phyloP scores from a whole-genome alignment of 177 flowering plant species.

The Vitis hybrid region DNA sequence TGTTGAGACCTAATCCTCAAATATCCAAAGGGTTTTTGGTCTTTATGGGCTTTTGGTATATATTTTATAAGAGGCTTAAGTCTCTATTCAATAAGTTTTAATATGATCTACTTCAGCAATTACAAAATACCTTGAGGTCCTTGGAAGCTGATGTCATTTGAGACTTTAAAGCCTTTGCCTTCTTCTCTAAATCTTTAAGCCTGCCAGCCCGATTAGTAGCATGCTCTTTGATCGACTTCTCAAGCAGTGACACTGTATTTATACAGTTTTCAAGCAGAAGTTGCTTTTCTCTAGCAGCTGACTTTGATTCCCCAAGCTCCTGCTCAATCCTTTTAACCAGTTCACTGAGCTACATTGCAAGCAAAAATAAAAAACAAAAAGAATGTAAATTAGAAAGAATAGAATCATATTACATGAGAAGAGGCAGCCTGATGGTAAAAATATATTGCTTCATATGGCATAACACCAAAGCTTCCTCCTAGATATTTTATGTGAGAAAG shows the following conservation, averaged over 20 bases:
- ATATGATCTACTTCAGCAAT: too few relatives aligned
- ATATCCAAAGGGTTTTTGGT: too few relatives aligned
- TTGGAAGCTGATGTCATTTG: slow-evolving; percentile 78
- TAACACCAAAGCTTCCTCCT: too few relatives aligned
- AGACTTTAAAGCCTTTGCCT: slow-evolving; percentile 58
- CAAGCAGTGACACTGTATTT: slow-evolving; percentile 55
- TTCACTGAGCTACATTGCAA: slow-evolving; percentile 67
- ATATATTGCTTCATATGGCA: too few relatives aligned
- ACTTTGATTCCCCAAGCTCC: slow-evolving; percentile 77
- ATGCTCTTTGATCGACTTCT: slow-evolving; percentile 79
- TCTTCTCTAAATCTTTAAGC: slow-evolving; percentile 77
- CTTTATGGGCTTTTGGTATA: too few relatives aligned
- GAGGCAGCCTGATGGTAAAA: not conserved
- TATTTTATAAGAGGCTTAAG: too few relatives aligned
- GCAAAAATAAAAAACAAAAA: slow-evolving; percentile 6
- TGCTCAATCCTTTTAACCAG: slow-evolving; percentile 68
- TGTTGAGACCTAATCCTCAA: too few relatives aligned
- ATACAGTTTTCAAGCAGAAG: slow-evolving; percentile 51
- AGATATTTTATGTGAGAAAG: not conserved
- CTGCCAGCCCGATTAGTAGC: slow-evolving; percentile 62
- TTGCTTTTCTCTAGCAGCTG: slow-evolving; percentile 58
- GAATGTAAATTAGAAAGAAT: not conserved
- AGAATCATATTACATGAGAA: not conserved
- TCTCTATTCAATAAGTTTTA: too few relatives aligned
- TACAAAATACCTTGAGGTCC: slow-evolving; percentile 71